A percentile compares a stretch with the other conserved stretches of the same genome.
phyloP scores from a whole-genome alignment of 129 eudicot genomes.

The Tagetes patula region DNA sequence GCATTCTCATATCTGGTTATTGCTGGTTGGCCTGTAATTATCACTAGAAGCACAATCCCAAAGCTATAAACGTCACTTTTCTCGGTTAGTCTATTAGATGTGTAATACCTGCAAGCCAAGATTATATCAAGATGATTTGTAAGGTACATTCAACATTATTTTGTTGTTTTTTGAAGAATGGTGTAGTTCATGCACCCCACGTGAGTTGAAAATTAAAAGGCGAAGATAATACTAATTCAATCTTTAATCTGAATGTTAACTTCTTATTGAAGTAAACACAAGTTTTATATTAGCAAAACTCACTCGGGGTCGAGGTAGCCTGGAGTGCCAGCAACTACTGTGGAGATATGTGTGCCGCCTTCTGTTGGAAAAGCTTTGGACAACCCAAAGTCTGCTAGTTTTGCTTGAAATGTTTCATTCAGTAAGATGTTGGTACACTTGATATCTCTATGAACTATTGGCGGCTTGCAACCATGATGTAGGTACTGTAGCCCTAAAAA shows the following conservation, averaged over 20 bases:
- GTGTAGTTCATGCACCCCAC: background rate
- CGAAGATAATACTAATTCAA: background rate
- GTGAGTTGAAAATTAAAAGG: background rate
- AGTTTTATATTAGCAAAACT: slow-evolving; percentile 13
- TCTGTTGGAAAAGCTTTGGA: slow-evolving; percentile 45
- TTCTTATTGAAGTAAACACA: background rate
- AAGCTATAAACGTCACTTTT: slow-evolving; percentile 47
- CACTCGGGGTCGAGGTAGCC: slow-evolving; percentile 70
- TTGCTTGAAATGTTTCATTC: slow-evolving; percentile 45
- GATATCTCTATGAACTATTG: slow-evolving; percentile 63
- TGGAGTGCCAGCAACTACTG: slow-evolving; percentile 50
- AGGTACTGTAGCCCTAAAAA: slow-evolving; percentile 54
- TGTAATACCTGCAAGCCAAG: slow-evolving; percentile 36
- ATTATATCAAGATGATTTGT: background rate
- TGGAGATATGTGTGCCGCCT: slow-evolving; percentile 46
- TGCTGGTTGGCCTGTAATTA: slow-evolving; percentile 37
- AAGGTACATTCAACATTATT: background rate
- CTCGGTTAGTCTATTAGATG: slow-evolving; percentile 29
- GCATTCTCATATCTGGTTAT: slow-evolving; percentile 8
- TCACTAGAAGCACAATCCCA: slow-evolving; percentile 39
- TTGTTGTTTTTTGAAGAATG: background rate
- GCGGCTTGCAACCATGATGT: slow-evolving; percentile 60
- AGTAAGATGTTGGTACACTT: slow-evolving; percentile 51
- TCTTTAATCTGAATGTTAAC: background rate
- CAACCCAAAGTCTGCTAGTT: slow-evolving; percentile 63